These are phyloP conservation scores for Mollisiaceae sp. DNA, from an alignment of 2,329 filamentous ascomycete genomes.

Conservation along the genomic window DNA sequence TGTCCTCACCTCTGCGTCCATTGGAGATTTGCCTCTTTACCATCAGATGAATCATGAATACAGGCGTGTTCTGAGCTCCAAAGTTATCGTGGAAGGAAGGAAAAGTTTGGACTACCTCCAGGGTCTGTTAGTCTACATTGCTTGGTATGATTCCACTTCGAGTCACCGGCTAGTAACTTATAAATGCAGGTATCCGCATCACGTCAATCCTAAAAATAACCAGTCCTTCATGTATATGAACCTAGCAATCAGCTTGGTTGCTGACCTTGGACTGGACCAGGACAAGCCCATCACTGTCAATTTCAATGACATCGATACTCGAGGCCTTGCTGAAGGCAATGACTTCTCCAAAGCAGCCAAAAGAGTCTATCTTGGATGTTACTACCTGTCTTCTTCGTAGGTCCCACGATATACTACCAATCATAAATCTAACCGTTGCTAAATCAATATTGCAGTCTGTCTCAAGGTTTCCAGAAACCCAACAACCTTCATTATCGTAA, in stretches of 20 bases:
- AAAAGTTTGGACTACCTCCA: constrained; percentile 61
- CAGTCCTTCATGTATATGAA: constrained; percentile 41
- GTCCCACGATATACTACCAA: constrained; percentile 7
- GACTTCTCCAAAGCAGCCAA: constrained; percentile 35
- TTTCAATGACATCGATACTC: constrained; percentile 29
- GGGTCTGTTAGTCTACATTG: constrained; percentile 62
- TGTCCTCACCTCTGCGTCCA: constrained; percentile 37
- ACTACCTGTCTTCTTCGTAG: constrained; percentile 41
- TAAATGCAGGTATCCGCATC: constrained; percentile 37
- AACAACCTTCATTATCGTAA: constrained; percentile 35
- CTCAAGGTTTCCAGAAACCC: constrained; percentile 35
- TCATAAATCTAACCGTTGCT: neutral
- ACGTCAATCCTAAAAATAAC: constrained; percentile 38
- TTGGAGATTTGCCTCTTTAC: constrained; percentile 32
- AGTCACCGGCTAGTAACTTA: neutral
- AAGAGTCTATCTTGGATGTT: constrained; percentile 40
- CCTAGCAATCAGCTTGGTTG: constrained; percentile 41
- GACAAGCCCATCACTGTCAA: constrained; percentile 30
- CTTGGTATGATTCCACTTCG: constrained; percentile 52
- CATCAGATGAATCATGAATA: constrained; percentile 41
- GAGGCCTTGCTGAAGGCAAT: constrained; percentile 30
- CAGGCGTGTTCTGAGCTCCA: constrained; percentile 36
- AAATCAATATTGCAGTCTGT: neutral
- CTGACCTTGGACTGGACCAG: constrained; percentile 41
- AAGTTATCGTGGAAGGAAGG: constrained; percentile 58